Percentiles rank a stretch among this genome's conserved stretches.
phyloP scores from a whole-genome alignment of 179 eudicot species.

The Camellia oleifera region DNA sequence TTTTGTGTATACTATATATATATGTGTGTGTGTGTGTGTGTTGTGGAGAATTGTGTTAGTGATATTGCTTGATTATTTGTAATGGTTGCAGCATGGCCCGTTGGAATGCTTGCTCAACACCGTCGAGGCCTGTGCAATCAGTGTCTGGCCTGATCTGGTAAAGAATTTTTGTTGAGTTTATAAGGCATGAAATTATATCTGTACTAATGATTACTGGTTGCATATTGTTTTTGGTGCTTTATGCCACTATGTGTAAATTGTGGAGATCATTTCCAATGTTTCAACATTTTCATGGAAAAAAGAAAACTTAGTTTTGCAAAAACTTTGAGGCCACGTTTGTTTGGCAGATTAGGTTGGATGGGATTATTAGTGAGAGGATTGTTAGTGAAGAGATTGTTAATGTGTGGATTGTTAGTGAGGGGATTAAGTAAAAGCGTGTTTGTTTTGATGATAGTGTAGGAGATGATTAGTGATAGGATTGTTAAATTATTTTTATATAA shows the following conservation, averaged over 20 bases:
- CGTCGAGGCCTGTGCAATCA: constrained; percentile 86
- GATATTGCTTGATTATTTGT: not conserved
- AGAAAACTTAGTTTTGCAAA: not conserved
- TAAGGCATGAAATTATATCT: not conserved
- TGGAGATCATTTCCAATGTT: not conserved
- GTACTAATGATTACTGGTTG: not conserved
- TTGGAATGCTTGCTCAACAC: constrained; percentile 80
- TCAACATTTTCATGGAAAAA: constrained; percentile 6
- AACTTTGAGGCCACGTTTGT: not conserved
- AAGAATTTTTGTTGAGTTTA: constrained; percentile 11
- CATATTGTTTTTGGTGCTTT: not conserved
- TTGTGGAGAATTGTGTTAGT: not conserved
- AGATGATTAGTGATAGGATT: too few relatives aligned
- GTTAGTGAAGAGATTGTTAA: too few relatives aligned
- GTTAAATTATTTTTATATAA: too few relatives aligned
- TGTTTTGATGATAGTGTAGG: too few relatives aligned
- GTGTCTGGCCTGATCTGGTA: constrained; percentile 82
- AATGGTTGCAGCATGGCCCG: constrained; percentile 71
- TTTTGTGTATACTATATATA: not conserved
- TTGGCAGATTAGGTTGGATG: too few relatives aligned
- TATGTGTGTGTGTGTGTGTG: not conserved
- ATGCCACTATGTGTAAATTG: not conserved
- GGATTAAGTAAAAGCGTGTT: too few relatives aligned
- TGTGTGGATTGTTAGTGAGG: too few relatives aligned
- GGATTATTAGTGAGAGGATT: too few relatives aligned